Conservation (phyloP, 73 alveolate species). For the Uronychia setigera region DNA sequence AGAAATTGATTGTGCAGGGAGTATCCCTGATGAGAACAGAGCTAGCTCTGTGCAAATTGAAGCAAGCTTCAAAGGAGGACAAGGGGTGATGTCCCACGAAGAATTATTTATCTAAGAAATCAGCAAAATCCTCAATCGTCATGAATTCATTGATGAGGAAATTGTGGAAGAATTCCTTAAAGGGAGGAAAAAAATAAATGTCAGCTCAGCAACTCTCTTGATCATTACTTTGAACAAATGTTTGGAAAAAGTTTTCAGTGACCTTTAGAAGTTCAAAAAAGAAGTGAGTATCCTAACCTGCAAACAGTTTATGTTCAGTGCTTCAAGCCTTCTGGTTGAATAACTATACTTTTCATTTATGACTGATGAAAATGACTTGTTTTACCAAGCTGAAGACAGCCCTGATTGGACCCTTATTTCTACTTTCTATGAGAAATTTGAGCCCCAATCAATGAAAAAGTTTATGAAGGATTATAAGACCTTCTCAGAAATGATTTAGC, state of each 20-base stretch:
- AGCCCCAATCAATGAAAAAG: neutral
- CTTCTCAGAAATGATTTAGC: neutral
- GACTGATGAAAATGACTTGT: slow-evolving; percentile 19
- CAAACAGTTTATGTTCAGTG: neutral
- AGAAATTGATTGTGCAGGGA: neutral
- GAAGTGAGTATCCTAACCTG: neutral
- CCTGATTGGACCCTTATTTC: slow-evolving; percentile 13
- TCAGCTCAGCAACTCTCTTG: neutral
- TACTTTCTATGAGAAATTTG: neutral
- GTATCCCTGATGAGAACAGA: neutral
- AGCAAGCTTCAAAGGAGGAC: neutral
- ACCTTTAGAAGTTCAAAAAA: neutral
- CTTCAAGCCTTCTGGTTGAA: neutral
- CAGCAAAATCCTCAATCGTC: neutral
- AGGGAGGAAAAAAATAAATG: neutral
- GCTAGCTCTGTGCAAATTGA: neutral
- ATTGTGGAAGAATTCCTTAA: neutral
- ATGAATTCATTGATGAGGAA: neutral
- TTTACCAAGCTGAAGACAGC: slow-evolving; percentile 11
- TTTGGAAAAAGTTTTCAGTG: neutral
- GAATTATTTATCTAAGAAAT: neutral
- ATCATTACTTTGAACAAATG: neutral
- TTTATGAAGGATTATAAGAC: neutral
- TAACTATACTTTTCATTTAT: slow-evolving; percentile 20
- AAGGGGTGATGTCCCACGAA: neutral